Base-by-base conservation (phyloP, 345 rosid genomes). In the Citrus inodora region DNA sequence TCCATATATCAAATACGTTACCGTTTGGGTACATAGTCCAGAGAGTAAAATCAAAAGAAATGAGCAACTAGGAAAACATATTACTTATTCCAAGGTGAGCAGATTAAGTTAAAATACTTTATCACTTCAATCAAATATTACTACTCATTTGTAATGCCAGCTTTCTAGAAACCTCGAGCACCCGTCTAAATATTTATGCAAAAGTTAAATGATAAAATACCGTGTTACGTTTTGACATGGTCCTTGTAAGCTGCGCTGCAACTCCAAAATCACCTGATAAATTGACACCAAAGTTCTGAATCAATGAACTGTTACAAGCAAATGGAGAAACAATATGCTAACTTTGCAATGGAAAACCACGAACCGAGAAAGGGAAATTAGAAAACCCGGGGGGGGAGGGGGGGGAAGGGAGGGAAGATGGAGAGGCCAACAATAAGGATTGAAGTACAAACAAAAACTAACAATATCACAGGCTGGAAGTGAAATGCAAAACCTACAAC, bases 151-250 rank as follows among this genome's bases (percentile, higher is more conserved):
- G 16, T 63, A 63, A 14, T 63, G 40, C 68, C 40, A 32, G 40
- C 24, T 64, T 5, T 7, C n/a, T 19, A 74, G 27, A 78, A 76
- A 67, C 59, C 61, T 60, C 5, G 17, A 35, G 17, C 25, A 40
- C 27, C 38, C 13, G 24, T 32, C 48, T 19, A 51, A 35, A 17
- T 60, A 48, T 40, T 75, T 75, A 24, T 59, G 40, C 75, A 30
- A 37, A 32, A 21, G 55, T 48, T 22, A 37, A 17, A 46, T n/a
- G 72, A 40, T 66, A 35, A 64, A 42, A 56, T 90, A 95, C 99
- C 82, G 99, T 96, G 81, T 96, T 96, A 78, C 97, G 93, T 86
- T 96, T 96, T 37, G 99, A 96, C 99, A 96, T 96, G 78, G 99
- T 96, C 83, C 99, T 88, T 7, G 99, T 96, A 80, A 96, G 97